These are phyloP conservation scores for Camellia oleifera DNA, from an alignment of 179 eudicot genomes.

Conservation along the genomic window DNA sequence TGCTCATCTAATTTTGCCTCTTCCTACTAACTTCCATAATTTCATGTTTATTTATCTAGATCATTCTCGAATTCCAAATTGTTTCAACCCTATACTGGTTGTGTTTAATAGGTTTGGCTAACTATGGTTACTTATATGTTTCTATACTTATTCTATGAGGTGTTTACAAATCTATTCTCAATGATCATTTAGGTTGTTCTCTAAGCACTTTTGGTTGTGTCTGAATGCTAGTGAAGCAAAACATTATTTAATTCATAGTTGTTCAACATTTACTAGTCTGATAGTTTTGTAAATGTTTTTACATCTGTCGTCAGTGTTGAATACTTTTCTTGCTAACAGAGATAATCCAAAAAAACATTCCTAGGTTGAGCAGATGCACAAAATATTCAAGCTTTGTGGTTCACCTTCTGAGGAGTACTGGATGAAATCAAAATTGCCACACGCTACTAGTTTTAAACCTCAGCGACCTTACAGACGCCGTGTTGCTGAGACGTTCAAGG, in stretches of 20 bases:
- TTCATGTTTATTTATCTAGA: background rate
- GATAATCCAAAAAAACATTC: background rate
- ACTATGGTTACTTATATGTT: background rate
- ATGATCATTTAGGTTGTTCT: background rate
- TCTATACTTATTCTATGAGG: background rate
- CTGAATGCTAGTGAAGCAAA: background rate
- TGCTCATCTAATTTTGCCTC: background rate
- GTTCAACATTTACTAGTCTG: background rate
- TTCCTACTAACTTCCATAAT: background rate
- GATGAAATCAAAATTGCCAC: constrained; percentile 48
- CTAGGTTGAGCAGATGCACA: constrained; percentile 62
- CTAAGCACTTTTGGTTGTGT: background rate
- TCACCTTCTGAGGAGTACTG: constrained; percentile 61
- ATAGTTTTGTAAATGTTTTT: background rate
- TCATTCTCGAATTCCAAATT: background rate
- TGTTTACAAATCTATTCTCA: background rate
- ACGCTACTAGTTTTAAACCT: constrained; percentile 56
- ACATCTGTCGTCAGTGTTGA: background rate
- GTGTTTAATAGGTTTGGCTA: background rate
- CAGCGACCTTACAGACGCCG: constrained; percentile 44
- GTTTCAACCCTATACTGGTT: constrained; percentile 3
- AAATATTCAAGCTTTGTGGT: constrained; percentile 60
- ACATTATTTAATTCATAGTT: background rate
- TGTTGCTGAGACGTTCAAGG: constrained; percentile 48
- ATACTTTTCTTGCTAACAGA: constrained; percentile 5